Evolutionary conservation across 2,329 filamentous ascomycete species (phyloP).

Genomic region (Hortaea werneckii): DNA sequence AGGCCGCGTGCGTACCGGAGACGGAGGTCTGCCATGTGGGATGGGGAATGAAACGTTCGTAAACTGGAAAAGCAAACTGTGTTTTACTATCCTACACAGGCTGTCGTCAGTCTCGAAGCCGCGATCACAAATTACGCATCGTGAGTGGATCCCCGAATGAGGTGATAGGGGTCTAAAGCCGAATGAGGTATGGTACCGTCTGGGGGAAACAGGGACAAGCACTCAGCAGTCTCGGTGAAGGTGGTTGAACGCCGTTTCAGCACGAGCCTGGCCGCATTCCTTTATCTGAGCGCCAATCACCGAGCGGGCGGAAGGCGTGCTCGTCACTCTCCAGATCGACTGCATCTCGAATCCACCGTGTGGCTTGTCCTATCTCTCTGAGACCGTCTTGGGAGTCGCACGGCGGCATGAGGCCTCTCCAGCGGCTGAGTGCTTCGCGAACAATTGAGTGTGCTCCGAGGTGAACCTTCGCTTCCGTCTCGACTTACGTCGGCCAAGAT

Average conservation of each 20-base stretch:
- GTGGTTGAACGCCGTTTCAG: not conserved
- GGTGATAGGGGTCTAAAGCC: not conserved
- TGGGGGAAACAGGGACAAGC: not conserved
- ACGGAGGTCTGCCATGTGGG: not conserved
- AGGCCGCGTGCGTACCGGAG: not conserved
- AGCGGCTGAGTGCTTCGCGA: no score
- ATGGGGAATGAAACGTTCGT: not conserved
- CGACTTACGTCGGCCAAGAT: no score
- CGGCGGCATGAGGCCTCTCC: no score
- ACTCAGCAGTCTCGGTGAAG: not conserved
- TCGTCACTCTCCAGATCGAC: not conserved
- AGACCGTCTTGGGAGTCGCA: no score
- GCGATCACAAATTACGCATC: not conserved
- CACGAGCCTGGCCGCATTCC: not conserved
- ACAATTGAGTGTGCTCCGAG: no score
- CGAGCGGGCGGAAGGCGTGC: not conserved
- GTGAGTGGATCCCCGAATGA: not conserved
- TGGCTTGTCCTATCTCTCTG: no score
- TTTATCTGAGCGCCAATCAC: not conserved
- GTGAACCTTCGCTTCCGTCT: no score
- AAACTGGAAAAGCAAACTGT: no score
- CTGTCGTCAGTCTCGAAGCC: not conserved
- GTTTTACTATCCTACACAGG: not conserved
- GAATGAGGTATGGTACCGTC: not conserved
- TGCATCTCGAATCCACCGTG: not conserved